Conservation (phyloP, 192 early-diverging fungal species). For the Anaeromyces robustus region DNA sequence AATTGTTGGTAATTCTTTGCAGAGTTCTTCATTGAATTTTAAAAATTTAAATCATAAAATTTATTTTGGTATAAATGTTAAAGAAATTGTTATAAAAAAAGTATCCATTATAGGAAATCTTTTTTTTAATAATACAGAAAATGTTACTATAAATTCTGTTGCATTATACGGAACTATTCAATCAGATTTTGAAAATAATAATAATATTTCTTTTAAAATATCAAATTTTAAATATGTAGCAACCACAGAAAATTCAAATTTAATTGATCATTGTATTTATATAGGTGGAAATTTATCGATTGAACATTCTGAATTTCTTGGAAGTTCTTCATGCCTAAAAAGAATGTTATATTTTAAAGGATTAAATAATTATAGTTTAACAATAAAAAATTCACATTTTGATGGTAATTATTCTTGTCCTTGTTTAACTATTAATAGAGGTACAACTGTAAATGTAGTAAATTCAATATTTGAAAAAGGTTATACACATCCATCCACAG, state of each 20-base stretch:
- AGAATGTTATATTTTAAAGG: background rate
- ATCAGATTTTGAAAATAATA: background rate
- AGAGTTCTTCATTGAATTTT: background rate
- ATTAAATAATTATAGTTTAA: background rate
- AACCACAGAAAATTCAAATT: no score
- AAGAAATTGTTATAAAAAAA: background rate
- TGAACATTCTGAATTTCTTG: background rate
- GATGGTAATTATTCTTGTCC: background rate
- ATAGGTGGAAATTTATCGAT: background rate
- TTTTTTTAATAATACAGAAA: background rate
- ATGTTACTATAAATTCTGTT: background rate
- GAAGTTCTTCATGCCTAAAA: background rate
- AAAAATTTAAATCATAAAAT: background rate
- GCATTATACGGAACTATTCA: background rate
- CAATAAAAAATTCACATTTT: background rate
- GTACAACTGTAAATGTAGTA: background rate
- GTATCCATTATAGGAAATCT: background rate
- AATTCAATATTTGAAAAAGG: background rate
- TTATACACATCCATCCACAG: no score
- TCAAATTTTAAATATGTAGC: no score
- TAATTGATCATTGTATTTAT: background rate
- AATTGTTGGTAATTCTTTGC: background rate
- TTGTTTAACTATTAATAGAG: background rate
- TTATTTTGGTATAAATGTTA: background rate
- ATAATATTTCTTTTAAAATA: background rate